phyloP scores from a whole-genome alignment of 441 rosid species.

The Pelargonium myrrhifolium region DNA sequence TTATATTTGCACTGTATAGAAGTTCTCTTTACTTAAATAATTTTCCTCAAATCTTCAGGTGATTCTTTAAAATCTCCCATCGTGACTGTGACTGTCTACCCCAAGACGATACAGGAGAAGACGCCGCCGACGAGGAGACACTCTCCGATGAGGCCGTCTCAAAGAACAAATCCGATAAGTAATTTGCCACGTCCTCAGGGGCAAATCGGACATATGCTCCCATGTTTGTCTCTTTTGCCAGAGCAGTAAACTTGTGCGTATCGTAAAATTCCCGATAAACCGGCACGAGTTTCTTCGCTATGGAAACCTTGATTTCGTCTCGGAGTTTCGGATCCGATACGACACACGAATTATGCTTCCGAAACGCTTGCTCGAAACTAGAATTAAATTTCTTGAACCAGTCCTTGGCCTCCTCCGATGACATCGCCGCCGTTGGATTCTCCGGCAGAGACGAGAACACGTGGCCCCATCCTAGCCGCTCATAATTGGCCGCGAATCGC shows the following conservation, averaged over 20 bases:
- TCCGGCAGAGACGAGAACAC: constrained; percentile 34
- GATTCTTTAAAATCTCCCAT: not conserved
- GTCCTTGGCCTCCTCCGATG: constrained; percentile 34
- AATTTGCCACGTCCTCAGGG: constrained; percentile 53
- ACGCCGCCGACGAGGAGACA: constrained; percentile 17
- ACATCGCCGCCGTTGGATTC: constrained; percentile 21
- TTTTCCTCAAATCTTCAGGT: no score
- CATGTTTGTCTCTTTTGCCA: constrained; percentile 22
- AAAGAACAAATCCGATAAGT: constrained; percentile 39
- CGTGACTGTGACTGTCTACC: not conserved
- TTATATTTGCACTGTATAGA: no score
- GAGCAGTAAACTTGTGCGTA: no score
- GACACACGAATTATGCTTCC: constrained; percentile 35
- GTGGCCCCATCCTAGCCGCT: constrained; percentile 51
- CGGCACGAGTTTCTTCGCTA: constrained; percentile 35
- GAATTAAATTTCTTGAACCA: constrained; percentile 39
- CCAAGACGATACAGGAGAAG: constrained; percentile 25
- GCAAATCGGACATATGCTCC: constrained; percentile 28
- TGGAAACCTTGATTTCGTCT: constrained; percentile 44
- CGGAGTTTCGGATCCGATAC: constrained; percentile 39
- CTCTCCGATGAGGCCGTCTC: constrained; percentile 17
- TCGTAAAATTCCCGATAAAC: constrained; percentile 48
- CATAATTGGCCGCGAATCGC: constrained; percentile 52
- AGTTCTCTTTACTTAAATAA: no score
- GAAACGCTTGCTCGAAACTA: constrained; percentile 43